Evolutionary conservation across 2,329 filamentous ascomycete genomes (phyloP), one percentile per base, ranked within the genome.

Genomic region (Akanthomyces muscarius): DNA sequence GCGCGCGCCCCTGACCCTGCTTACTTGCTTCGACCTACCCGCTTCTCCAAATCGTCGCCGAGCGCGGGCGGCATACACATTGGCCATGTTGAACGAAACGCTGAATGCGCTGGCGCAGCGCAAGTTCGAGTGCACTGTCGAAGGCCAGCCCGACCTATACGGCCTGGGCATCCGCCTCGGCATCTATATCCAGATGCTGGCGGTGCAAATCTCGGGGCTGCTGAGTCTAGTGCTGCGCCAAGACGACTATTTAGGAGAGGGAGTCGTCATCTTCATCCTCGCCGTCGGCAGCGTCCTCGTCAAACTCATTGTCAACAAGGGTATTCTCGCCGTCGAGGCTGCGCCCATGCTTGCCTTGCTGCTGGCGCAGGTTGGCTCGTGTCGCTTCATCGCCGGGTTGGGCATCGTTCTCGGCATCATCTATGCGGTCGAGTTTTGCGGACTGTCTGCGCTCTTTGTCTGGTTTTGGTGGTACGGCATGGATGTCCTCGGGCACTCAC

Each of bases 131-230:
- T 70, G 68, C 62, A 65, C 65, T 16, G 51, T 71, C 50, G 0
- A 33, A 25, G 70, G 69, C 63, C 66, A 71, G 52, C 11, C 63
- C 54, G 69, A 71, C 50, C 65, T 71, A 25, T 71, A 71, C 64
- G 70, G 70, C 38, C 66, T 71, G 25, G 70, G 70, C 44, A 70
- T 71, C 64, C 67, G 70, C 45, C 45, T 71, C 60, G 69, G 69
- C 57, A 67, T 71, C 54, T 71, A 71, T 61, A 63, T 71, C 42
- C 69, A 71, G 58, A 70, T 68, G 67, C n/a, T 69, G 30, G 66
- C 68, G 6, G 67, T 68, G 41, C 67, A 69, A 54, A 44, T 70
- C n/a, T 69, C 69, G 10, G 64, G 64, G 38, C 59, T 69, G 10
- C 59, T 68, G 28, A 65, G 61, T 62, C 51, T 59, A 25, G 50